These are phyloP conservation scores for Tetrapisispora namnaoensis DNA, from an alignment of 805 yeast species.

Conservation along the genomic window DNA sequence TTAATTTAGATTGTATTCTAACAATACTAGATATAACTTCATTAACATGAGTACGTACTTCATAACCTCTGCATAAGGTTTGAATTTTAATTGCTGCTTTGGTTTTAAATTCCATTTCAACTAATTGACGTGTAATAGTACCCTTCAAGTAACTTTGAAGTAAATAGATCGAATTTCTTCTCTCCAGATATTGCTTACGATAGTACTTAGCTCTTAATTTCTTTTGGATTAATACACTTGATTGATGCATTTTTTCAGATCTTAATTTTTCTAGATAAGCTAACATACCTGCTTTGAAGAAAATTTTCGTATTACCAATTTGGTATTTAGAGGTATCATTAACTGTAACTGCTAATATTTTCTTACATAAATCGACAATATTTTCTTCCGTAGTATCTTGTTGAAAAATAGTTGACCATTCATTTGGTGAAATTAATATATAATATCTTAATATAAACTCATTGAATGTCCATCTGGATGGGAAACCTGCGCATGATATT, in stretches of 20 bases:
- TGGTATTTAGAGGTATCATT: slow-evolving; percentile 66
- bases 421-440: slow-evolving; percentile 61
- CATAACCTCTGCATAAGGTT: slow-evolving; percentile 48
- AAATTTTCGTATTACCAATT: slow-evolving; percentile 86
- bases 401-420: slow-evolving; percentile 54
- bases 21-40: slow-evolving; percentile 26
- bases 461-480: slow-evolving; percentile 88
- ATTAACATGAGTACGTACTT: slow-evolving; percentile 34
- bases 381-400: slow-evolving; percentile 41
- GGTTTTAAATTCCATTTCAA: slow-evolving; percentile 45
- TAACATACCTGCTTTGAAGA: slow-evolving; percentile 93
- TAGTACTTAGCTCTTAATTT: slow-evolving; percentile 55
- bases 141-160: slow-evolving; percentile 64
- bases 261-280: slow-evolving; percentile 84
- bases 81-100: slow-evolving; percentile 66
- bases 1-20: slow-evolving; percentile 41
- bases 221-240: slow-evolving; percentile 83
- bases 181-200: slow-evolving; percentile 50
- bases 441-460: slow-evolving; percentile 89
- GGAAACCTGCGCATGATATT: slow-evolving; percentile 96
- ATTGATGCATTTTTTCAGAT: slow-evolving; percentile 60
- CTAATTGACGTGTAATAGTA: slow-evolving; percentile 42
- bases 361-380: slow-evolving; percentile 54
- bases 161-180: slow-evolving; percentile 41
- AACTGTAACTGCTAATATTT: slow-evolving; percentile 55